Conservation (phyloP, 306 rosid species). For the Geum urbanum region DNA sequence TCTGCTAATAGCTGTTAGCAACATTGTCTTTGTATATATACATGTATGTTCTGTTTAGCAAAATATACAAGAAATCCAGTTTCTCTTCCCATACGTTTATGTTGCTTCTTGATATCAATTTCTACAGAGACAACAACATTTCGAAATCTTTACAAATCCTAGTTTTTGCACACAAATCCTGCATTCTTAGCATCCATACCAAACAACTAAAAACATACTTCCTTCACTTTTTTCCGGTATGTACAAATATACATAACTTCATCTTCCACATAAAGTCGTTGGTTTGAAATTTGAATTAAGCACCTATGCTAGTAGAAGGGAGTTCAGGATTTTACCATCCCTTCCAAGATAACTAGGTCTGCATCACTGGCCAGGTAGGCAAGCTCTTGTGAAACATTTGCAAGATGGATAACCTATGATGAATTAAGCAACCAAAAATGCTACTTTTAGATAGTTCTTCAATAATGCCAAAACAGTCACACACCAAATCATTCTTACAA, state of each 20-base stretch:
- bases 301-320: neutral
- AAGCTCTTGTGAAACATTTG: constrained; percentile 77
- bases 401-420: constrained; percentile 80
- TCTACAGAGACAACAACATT: neutral
- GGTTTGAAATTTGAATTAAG: neutral
- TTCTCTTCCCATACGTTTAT: too few relatives aligned
- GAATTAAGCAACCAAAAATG: constrained; percentile 17
- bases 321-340: constrained; percentile 60
- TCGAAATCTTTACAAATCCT: neutral
- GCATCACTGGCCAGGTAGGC: constrained; percentile 85
- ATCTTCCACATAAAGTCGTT: neutral
- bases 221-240: neutral
- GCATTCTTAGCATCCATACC: neutral
- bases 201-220: neutral
- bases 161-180: neutral
- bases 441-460: constrained; percentile 1
- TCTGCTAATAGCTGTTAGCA: too few relatives aligned
- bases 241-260: too few relatives aligned
- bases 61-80: too few relatives aligned
- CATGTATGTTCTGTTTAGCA: too few relatives aligned
- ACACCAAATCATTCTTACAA: constrained; percentile 9
- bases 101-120: too few relatives aligned
- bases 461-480: neutral
- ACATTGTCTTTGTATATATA: too few relatives aligned
- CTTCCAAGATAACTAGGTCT: constrained; percentile 85